Evolutionary conservation across 495 filamentous ascomycete species (phyloP), one percentile per base, ranked within the genome.

Genomic region (Staphylotrichum longicolle): DNA sequence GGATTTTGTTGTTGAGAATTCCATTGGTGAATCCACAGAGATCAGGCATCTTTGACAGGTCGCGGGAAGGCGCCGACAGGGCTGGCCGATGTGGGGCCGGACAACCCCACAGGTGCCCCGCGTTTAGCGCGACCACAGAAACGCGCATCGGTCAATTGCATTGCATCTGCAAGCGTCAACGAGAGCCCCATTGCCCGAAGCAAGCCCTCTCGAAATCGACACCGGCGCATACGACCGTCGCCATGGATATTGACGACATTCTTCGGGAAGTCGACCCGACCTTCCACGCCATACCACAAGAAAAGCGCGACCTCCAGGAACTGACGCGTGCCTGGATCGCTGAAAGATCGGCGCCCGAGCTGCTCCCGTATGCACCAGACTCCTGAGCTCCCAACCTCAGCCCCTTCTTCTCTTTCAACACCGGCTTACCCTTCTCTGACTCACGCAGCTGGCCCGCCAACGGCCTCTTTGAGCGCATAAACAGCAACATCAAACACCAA

Each of bases 321-420:
- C 79, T 98, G 52, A 96, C 95, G 61, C 88, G 92, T 63, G 86
- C 88, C 67, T 98, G 93, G 93, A 85, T 96, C 58, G 89, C 91
- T 52, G 94, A 98, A 72, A 83, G 93, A 67, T 89, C 86, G 27
- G 87, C 93, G 12, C 90, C 93, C 7, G 94, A 98, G 73, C 78
- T 98, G 11, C 74, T 85, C 33, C 71, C 73, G 82, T 84, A 77
- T 56, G 71, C 30, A 12, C 32, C 14, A 42, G 9, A 35, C 50
- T 20, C 56, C 45, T 8, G 10, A 12, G 37, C 37, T 39, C 37
- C 37, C 37, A 14, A 9, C 40, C 54, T 27, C 20, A 27, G 20
- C 37, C n/a, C 32, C 39, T 5, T 15, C 20, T 44, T 45, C 30
- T 7, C 46, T 15, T 39, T 20, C 14, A 15, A 51, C 34, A 20